Conservation (phyloP, 495 filamentous ascomycete species). For the Podospora australis region DNA sequence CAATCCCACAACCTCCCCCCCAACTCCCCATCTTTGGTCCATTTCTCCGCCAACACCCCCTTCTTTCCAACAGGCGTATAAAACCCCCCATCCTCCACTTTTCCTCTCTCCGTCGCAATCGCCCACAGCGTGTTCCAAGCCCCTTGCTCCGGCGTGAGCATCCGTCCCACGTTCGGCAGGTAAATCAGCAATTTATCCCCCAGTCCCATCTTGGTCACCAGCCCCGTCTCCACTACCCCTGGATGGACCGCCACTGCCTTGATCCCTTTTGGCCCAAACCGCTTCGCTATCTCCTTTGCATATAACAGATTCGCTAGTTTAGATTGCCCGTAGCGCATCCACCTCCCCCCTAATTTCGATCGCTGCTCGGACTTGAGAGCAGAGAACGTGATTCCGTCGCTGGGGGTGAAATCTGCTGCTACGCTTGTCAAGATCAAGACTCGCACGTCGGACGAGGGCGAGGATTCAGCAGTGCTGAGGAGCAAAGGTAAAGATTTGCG, state of each 20-base stretch:
- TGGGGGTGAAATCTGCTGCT: slow-evolving; percentile 29
- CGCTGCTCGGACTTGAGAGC: slow-evolving; percentile 32
- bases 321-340: slow-evolving; percentile 39
- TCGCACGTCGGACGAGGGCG: slow-evolving; percentile 34
- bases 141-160: slow-evolving; percentile 11
- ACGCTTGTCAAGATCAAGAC: slow-evolving; percentile 32
- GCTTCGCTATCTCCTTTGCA: slow-evolving; percentile 49
- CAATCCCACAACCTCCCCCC: slow-evolving; percentile 15
- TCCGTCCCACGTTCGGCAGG: background rate
- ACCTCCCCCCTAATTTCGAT: slow-evolving; percentile 13
- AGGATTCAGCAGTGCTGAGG: slow-evolving; percentile 25
- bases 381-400: slow-evolving; percentile 31
- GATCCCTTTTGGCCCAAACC: slow-evolving; percentile 53
- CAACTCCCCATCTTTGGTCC: slow-evolving; percentile 8
- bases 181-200: slow-evolving; percentile 2
- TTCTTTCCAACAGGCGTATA: slow-evolving; percentile 16
- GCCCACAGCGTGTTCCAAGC: slow-evolving; percentile 18
- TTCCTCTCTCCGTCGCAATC: background rate
- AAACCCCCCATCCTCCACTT: slow-evolving; percentile 6
- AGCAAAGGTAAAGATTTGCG: slow-evolving; percentile 55
- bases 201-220: slow-evolving; percentile 8
- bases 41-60: background rate
- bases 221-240: slow-evolving; percentile 44
- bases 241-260: slow-evolving; percentile 56
- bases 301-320: slow-evolving; percentile 45